phyloP scores from a whole-genome alignment of 2,329 filamentous ascomycete species.

The Piedraia hortae region DNA sequence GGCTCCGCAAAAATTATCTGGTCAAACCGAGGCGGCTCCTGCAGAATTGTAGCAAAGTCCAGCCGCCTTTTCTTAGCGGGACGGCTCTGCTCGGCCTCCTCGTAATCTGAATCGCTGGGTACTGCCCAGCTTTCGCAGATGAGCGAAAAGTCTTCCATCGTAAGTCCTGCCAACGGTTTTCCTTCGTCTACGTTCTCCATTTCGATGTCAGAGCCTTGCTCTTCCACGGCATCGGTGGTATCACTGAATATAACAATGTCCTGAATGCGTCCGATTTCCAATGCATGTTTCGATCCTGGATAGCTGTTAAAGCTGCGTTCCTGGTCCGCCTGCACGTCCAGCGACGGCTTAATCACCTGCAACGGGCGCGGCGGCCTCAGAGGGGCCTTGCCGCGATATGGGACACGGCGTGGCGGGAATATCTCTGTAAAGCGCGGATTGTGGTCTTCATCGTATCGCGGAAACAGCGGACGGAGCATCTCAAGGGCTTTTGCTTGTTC shows the following conservation, averaged over 20 bases:
- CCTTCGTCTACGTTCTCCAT: slow-evolving; percentile 23
- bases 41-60: slow-evolving; percentile 4
- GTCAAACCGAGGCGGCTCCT: too few species aligned
- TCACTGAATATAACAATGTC: too few species aligned
- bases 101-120: slow-evolving; percentile 16
- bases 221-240: slow-evolving; percentile 14
- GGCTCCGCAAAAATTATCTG: slow-evolving; percentile 46
- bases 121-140: slow-evolving; percentile 69
- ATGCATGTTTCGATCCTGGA: slow-evolving; percentile 19
- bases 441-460: slow-evolving; percentile 47
- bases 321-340: slow-evolving; percentile 67
- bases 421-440: slow-evolving; percentile 58
- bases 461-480: slow-evolving; percentile 59
- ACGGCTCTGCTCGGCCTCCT: slow-evolving; percentile 10
- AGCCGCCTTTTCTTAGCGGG: slow-evolving; percentile 40
- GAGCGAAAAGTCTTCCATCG: slow-evolving; percentile 54
- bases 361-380: slow-evolving; percentile 55
- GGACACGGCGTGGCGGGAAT: slow-evolving; percentile 52
- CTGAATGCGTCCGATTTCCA: too few species aligned
- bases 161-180: slow-evolving; percentile 38
- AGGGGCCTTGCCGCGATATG: slow-evolving; percentile 54
- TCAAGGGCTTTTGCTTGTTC: too few species aligned
- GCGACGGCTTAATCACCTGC: slow-evolving; percentile 59
- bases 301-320: slow-evolving; percentile 63
- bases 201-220: slow-evolving; percentile 25